Evolutionary conservation across 2,329 filamentous ascomycete species (phyloP).

Genomic region (Xylariaceae sp.): DNA sequence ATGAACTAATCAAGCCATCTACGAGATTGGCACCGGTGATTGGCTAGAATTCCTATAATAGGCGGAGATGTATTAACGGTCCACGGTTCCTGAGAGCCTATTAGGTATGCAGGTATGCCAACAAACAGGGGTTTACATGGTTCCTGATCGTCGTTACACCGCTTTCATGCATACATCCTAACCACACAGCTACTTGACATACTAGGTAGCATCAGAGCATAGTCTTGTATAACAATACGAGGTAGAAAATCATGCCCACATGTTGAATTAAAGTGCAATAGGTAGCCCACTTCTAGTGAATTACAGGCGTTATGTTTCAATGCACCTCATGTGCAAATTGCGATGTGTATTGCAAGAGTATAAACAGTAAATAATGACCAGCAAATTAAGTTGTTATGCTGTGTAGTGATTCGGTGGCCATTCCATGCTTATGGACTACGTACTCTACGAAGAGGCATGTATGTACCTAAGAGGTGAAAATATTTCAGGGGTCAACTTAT

Average conservation of each 20-base stretch:
- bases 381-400: background rate
- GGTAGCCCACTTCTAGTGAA: background rate
- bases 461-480: no score
- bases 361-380: background rate
- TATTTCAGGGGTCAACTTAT: background rate
- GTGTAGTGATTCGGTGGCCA: background rate
- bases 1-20: conserved; percentile 21
- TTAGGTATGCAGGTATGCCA: background rate
- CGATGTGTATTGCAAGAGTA: no score
- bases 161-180: background rate
- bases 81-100: background rate
- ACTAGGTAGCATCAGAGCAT: background rate
- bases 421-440: no score
- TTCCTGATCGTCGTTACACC: background rate
- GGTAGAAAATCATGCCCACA: background rate
- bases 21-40: conserved; percentile 10
- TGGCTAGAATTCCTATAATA: conserved; percentile 6
- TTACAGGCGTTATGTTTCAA: no score
- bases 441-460: no score
- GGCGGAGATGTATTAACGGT: background rate
- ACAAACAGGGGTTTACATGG: background rate
- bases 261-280: background rate
- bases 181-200: background rate
- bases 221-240: background rate
- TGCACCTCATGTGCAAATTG: background rate